Evolutionary conservation across 805 yeast genomes (phyloP).

Genomic region (Starmerella bombicola): DNA sequence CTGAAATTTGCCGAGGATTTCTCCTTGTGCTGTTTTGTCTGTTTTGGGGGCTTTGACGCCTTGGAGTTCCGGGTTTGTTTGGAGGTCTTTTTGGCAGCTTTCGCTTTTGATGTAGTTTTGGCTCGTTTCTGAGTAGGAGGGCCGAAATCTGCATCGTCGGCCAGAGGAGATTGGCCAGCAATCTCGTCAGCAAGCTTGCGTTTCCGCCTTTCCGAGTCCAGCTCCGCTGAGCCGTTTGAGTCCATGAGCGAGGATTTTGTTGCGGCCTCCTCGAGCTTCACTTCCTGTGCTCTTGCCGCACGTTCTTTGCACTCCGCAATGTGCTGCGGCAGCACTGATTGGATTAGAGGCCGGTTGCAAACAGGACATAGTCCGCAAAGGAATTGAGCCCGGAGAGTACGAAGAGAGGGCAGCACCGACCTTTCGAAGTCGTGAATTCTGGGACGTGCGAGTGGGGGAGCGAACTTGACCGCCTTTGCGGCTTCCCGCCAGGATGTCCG

Average conservation of each 20-base stretch:
- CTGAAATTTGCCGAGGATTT: constrained; percentile 41
- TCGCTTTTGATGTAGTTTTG: constrained; percentile 7
- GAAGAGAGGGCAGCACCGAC: constrained; percentile 20
- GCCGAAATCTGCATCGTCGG: neutral
- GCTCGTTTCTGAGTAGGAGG: neutral
- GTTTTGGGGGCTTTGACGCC: constrained; percentile 10
- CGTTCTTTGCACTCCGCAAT: constrained; percentile 13
- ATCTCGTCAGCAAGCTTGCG: neutral
- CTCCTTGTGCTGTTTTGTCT: constrained; percentile 35
- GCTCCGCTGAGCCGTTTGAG: too few species aligned
- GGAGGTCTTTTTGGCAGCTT: constrained; percentile 6
- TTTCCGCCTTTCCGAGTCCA: too few species aligned
- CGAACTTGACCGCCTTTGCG: constrained; percentile 14
- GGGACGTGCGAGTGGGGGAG: constrained; percentile 11
- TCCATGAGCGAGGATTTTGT: too few species aligned
- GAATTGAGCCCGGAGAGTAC: constrained; percentile 23
- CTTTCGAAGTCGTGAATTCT: constrained; percentile 21
- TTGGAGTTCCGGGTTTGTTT: constrained; percentile 9
- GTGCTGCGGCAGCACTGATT: constrained; percentile 21
- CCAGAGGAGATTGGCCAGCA: neutral
- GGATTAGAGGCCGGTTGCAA: constrained; percentile 26
- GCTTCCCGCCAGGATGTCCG: constrained; percentile 22
- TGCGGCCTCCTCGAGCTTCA: too few species aligned
- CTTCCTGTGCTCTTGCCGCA: neutral
- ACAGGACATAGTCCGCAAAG: constrained; percentile 24